A percentile compares a stretch with the other conserved stretches of the same genome.
phyloP scores from a whole-genome alignment of 2,329 filamentous ascomycete species.

The Claviceps quebecensis region DNA sequence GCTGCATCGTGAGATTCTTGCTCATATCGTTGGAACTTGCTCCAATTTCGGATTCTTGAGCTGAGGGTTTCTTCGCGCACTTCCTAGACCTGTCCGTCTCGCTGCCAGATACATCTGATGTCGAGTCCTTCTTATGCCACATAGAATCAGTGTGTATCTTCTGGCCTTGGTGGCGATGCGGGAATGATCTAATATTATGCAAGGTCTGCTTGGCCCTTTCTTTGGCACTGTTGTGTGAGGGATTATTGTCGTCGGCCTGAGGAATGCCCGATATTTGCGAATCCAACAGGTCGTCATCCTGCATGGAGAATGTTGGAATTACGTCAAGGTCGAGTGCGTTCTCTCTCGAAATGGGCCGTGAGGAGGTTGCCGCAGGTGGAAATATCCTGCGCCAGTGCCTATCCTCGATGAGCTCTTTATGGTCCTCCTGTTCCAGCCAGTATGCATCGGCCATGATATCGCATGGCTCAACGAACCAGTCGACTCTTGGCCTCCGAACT shows the following conservation, averaged over 20 bases:
- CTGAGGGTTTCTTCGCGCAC: conserved; percentile 14
- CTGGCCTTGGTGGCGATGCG: conserved; percentile 39
- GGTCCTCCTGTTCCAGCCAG: conserved; percentile 73
- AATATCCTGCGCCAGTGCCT: conserved; percentile 63
- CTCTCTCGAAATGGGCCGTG: conserved; percentile 18
- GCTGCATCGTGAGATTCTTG: conserved; percentile 43
- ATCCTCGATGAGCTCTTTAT: conserved; percentile 73
- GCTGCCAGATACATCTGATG: conserved; percentile 47
- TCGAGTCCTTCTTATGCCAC: conserved; percentile 33
- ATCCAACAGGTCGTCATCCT: conserved; percentile 12
- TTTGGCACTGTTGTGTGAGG: conserved; percentile 37
- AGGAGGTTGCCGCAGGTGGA: conserved; percentile 22
- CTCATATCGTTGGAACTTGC: conserved; percentile 34
- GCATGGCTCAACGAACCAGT: conserved; percentile 72
- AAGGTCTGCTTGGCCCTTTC: conserved; percentile 48
- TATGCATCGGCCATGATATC: conserved; percentile 82
- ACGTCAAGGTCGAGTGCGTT: conserved; percentile 14
- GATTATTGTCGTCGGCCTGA: conserved; percentile 26
- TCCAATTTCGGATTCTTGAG: conserved; percentile 21
- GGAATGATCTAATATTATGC: conserved; percentile 38
- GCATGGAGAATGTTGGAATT: conserved; percentile 14
- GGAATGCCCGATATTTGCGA: conserved; percentile 10
- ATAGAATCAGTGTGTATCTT: conserved; percentile 36
- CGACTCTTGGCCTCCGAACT: conserved; percentile 57
- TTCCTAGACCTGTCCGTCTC: conserved; percentile 30